Evolutionary conservation across 768 basidiomycete genomes (phyloP), one percentile per base, ranked within the genome.

Genomic region (Trametes coccinea): DNA sequence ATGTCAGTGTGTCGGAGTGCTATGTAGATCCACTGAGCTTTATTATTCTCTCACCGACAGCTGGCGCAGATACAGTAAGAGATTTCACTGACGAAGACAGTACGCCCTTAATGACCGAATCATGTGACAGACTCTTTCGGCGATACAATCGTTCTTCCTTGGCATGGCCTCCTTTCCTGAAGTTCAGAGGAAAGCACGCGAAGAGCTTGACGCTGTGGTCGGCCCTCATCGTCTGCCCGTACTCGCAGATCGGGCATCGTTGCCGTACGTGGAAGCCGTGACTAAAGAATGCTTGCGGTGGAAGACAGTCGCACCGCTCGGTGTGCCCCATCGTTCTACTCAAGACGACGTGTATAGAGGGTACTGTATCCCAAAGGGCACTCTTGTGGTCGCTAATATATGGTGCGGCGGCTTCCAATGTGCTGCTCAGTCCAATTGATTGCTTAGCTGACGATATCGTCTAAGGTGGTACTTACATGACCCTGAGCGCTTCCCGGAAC

Each of bases 231-330:
- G 68, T 14, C 52, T 70, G 0, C 71, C 71, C 2, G 53, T 44
- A 7, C 53, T 69, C 34, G 55, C 60, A 2, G 71, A 73, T 41
- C 45, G 45, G 4, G 51, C 5, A 5, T 49, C 56, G 13, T 53
- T 73, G 31, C 65, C 67, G 2, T 73, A 73, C 50, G 46, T 70
- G 13, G 33, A 48, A 9, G 67, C 67, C 2, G 33, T 71, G 14
- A 30, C 53, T 3, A 70, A 70, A 17, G 71, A 72, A 55, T 63
- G 62, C n/a, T 30, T 66, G n/a, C 60, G 66, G 14, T 71, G 66
- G 61, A 39, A 44, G 4, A 50, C 51, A 5, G 59, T 63, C 11
- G 59, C 45, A 0, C 63, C 66, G 1, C 50, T 67, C 47, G 66
- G 65, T 17, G 13, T 69, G 5, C 50, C 67, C 1, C 67, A 69